phyloP scores from a whole-genome alignment of 1,139 yeast species.

The Diutina scorzettiae region DNA sequence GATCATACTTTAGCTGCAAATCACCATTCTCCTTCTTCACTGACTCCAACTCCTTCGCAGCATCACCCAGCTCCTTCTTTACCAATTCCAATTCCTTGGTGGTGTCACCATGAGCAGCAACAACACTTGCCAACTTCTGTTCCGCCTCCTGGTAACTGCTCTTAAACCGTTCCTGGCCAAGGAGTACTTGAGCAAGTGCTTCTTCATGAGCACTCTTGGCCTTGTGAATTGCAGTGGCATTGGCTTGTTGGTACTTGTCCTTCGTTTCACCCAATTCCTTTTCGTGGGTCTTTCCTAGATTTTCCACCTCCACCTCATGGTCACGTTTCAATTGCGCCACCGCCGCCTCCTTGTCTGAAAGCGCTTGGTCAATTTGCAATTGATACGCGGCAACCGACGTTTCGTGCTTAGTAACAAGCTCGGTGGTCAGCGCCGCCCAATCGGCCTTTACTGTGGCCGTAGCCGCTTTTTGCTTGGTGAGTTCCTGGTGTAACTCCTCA shows the following conservation, averaged over 20 bases:
- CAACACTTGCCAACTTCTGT: too few relatives aligned
- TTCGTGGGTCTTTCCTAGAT: not conserved
- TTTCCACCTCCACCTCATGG: not conserved
- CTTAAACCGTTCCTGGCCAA: too few relatives aligned
- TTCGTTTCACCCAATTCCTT: not conserved
- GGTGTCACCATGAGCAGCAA: not conserved
- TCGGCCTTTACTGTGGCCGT: too few relatives aligned
- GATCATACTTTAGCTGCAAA: not conserved
- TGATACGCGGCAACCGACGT: not conserved
- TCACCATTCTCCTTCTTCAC: constrained; percentile 2
- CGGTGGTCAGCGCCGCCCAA: too few relatives aligned
- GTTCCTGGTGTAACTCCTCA: not conserved
- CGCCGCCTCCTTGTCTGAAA: not conserved
- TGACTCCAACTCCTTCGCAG: not conserved
- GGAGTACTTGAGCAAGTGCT: not conserved
- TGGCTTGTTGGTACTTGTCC: not conserved
- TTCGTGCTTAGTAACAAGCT: too few relatives aligned
- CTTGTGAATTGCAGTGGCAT: not conserved
- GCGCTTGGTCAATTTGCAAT: not conserved
- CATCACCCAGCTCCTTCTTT: not conserved
- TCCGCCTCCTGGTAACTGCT: too few relatives aligned
- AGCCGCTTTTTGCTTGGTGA: not conserved
- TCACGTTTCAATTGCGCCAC: not conserved
- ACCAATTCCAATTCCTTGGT: not conserved
- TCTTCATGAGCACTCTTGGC: not conserved